These are phyloP conservation scores for Coemansia sp. DNA, from an alignment of 192 early-diverging fungal genomes.

Conservation along the genomic window DNA sequence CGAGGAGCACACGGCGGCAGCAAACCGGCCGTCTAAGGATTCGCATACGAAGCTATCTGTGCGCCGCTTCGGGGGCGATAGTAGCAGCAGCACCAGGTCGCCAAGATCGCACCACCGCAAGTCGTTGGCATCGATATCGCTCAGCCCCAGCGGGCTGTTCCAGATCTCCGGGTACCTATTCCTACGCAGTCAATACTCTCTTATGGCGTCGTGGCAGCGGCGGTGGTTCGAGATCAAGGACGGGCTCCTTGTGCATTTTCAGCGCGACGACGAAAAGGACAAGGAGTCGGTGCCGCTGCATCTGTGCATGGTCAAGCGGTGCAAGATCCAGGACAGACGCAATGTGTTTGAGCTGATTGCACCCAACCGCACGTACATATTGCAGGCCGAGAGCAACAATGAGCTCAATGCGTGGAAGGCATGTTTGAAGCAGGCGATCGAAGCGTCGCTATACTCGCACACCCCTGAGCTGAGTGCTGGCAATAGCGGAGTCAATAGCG, in stretches of 20 bases:
- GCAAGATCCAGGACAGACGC: slow-evolving; percentile 66
- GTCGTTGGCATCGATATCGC: slow-evolving; percentile 50
- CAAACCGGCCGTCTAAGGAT: background rate
- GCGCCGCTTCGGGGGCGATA: background rate
- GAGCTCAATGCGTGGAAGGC: slow-evolving; percentile 80
- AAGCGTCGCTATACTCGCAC: slow-evolving; percentile 47
- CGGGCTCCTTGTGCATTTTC: slow-evolving; percentile 60
- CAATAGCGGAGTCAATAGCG: background rate
- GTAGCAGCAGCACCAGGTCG: background rate
- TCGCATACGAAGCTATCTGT: background rate
- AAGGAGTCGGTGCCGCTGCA: slow-evolving; percentile 66
- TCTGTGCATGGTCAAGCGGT: slow-evolving; percentile 72
- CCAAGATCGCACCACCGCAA: slow-evolving; percentile 23
- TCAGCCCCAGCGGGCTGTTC: slow-evolving; percentile 42
- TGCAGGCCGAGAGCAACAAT: slow-evolving; percentile 75
- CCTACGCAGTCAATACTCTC: slow-evolving; percentile 71
- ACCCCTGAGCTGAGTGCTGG: background rate
- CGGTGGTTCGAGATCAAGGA: slow-evolving; percentile 75
- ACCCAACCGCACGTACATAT: slow-evolving; percentile 68
- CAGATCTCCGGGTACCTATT: slow-evolving; percentile 80
- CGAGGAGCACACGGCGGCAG: background rate
- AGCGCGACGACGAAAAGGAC: slow-evolving; percentile 62
- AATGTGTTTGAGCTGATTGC: slow-evolving; percentile 85
- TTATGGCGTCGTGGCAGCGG: slow-evolving; percentile 79
- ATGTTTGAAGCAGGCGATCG: slow-evolving; percentile 53